These are phyloP conservation scores for Canariomyces notabilis DNA, from an alignment of 2,329 filamentous ascomycete genomes.

Conservation along the genomic window DNA sequence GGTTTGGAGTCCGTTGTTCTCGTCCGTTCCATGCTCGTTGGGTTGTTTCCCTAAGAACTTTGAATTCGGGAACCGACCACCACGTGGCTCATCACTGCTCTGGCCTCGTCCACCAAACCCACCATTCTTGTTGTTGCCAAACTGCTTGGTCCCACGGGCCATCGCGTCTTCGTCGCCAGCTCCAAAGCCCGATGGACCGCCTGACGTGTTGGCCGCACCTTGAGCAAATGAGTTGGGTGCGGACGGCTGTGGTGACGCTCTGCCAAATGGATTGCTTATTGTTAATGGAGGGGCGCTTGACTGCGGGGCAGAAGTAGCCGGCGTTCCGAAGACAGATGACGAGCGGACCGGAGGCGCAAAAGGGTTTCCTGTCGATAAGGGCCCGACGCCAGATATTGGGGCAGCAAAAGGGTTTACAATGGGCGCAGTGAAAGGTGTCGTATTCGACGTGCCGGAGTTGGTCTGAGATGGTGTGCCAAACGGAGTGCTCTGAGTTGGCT, in stretches of 20 bases:
- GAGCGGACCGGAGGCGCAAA: conserved; percentile 5
- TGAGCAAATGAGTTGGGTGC: conserved; percentile 4
- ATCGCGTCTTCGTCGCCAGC: conserved; percentile 6
- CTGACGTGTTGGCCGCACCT: neutral
- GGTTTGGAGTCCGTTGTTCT: neutral
- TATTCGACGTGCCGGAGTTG: neutral
- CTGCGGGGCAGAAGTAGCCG: conserved; percentile 6
- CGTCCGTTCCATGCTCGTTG: neutral
- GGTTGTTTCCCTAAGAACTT: conserved; percentile 3
- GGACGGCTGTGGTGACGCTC: conserved; percentile 4
- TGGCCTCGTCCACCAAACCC: conserved; percentile 11
- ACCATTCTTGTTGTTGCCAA: conserved; percentile 1
- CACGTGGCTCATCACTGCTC: neutral
- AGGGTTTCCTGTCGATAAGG: conserved; percentile 2
- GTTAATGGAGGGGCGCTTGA: conserved; percentile 5
- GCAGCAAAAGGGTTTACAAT: conserved; percentile 19
- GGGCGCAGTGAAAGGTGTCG: neutral
- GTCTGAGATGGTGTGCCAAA: conserved; percentile 8
- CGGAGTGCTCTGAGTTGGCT: conserved; percentile 1
- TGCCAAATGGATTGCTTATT: conserved; percentile 7
- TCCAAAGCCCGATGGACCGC: neutral
- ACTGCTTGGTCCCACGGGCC: conserved; percentile 7
- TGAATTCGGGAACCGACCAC: conserved; percentile 4
- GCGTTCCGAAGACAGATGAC: conserved; percentile 8
- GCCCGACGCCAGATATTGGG: conserved; percentile 5